phyloP scores from a whole-genome alignment of 495 filamentous ascomycete species.

The Penicillium salamii region DNA sequence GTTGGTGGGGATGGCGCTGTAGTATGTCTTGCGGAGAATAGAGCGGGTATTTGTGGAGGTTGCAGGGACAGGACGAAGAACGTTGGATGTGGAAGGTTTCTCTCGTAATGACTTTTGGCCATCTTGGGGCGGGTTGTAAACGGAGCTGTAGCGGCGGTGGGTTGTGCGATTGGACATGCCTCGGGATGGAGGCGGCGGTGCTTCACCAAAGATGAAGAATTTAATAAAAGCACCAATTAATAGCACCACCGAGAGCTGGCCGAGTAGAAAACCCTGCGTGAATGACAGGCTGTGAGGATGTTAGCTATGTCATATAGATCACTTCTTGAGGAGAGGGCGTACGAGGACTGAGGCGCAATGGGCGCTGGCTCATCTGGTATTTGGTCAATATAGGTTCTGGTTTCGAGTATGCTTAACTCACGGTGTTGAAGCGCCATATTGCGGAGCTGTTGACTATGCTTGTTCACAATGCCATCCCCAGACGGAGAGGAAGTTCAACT shows the following conservation, averaged over 20 bases:
- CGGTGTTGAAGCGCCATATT: conserved; percentile 40
- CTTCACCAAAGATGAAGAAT: conserved; percentile 99
- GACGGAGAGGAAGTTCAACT: conserved; percentile 13
- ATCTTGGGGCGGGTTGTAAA: conserved; percentile 35
- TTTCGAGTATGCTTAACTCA: conserved; percentile 10
- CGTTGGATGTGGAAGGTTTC: conserved; percentile 71
- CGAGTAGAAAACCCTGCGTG: conserved; percentile 80
- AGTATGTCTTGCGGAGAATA: conserved; percentile 95
- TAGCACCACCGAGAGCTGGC: conserved; percentile 87
- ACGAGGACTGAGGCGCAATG: conserved; percentile 49
- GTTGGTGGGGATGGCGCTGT: conserved; percentile 69
- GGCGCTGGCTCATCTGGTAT: conserved; percentile 31
- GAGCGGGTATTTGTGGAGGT: conserved; percentile 74
- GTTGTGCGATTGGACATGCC: conserved; percentile 67
- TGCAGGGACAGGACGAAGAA: conserved; percentile 60
- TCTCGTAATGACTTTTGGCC: conserved; percentile 54
- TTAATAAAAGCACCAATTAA: conserved; percentile 94
- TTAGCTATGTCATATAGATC: conserved; percentile 19
- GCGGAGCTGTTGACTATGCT: conserved; percentile 25
- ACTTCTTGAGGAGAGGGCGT: conserved; percentile 16
- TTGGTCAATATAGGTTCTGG: conserved; percentile 12
- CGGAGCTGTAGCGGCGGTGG: conserved; percentile 60
- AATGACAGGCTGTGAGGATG: conserved; percentile 16
- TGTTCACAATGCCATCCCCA: conserved; percentile 27
- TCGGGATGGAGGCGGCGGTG: conserved; percentile 75